Percentiles rank a stretch among this genome's conserved stretches.
Evolutionary conservation across 2,329 filamentous ascomycete species (phyloP).

Genomic region (Calonectria pauciramosa): DNA sequence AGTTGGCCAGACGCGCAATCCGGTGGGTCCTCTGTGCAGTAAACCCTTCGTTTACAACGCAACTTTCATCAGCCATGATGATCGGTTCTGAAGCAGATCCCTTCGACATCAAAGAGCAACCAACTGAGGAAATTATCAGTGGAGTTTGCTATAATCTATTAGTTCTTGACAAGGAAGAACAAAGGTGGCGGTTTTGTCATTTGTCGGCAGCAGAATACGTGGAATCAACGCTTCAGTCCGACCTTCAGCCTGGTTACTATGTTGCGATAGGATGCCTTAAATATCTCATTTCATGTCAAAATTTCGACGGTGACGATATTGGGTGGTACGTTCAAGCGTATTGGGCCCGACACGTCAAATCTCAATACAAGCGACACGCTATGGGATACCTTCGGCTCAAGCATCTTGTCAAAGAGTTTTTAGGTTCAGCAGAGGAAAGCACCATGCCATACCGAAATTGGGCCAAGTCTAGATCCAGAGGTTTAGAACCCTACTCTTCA

Average conservation of each 20-base stretch:
- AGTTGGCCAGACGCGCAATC: neutral
- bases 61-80: neutral
- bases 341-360: no score
- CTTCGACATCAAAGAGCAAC: neutral
- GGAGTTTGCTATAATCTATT: conserved; percentile 21
- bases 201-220: conserved; percentile 21
- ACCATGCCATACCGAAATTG: neutral
- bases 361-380: no score
- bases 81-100: neutral
- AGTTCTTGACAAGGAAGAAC: neutral
- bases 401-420: no score
- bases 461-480: no score
- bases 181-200: conserved; percentile 14
- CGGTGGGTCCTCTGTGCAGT: conserved; percentile 12
- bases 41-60: neutral
- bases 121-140: neutral
- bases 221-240: neutral
- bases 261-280: conserved; percentile 14
- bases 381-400: no score
- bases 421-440: no score
- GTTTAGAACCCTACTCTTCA: neutral
- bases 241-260: no score
- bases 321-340: no score
- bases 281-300: neutral
- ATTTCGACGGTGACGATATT: neutral